phyloP scores from a whole-genome alignment of 371 early-diverging fungal genomes.

The Coemansia sp. region DNA sequence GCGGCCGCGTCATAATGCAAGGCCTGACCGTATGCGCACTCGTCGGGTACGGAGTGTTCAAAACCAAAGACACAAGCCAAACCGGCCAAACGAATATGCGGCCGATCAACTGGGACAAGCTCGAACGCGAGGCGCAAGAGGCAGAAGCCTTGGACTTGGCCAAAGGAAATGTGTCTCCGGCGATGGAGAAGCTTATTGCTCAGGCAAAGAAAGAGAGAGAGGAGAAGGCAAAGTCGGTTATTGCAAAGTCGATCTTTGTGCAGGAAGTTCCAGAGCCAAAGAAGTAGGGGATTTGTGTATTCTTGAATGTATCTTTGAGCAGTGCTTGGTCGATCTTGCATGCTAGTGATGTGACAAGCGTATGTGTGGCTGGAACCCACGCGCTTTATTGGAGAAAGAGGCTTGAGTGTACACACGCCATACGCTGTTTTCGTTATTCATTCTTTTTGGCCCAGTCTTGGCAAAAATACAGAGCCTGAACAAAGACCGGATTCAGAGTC shows the following conservation, averaged over 20 bases:
- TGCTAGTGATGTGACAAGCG: too few species aligned
- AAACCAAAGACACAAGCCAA: not conserved
- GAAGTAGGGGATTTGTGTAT: not conserved
- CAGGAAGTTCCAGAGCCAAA: not conserved
- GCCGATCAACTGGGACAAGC: conserved; percentile 40
- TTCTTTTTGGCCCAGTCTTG: not conserved
- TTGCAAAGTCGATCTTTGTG: not conserved
- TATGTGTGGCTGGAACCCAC: not conserved
- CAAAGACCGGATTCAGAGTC: not conserved
- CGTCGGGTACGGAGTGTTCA: conserved; percentile 28
- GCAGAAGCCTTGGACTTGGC: conserved; percentile 5
- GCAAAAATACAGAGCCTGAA: not conserved
- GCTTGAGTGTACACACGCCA: not conserved
- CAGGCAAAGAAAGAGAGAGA: not conserved
- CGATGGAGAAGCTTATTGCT: not conserved
- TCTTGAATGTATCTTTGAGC: not conserved
- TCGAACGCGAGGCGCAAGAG: conserved; percentile 33
- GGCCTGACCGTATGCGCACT: conserved; percentile 39
- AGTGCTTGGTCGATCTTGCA: not conserved
- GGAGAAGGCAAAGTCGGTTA: conserved; percentile 6
- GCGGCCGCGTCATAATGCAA: conserved; percentile 39
- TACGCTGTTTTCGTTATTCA: not conserved
- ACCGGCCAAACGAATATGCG: conserved; percentile 20
- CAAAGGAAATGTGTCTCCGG: not conserved
- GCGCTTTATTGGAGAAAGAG: not conserved